Base-by-base conservation (phyloP, 805 yeast species). In the Cyberlindnera mississippiensis region DNA sequence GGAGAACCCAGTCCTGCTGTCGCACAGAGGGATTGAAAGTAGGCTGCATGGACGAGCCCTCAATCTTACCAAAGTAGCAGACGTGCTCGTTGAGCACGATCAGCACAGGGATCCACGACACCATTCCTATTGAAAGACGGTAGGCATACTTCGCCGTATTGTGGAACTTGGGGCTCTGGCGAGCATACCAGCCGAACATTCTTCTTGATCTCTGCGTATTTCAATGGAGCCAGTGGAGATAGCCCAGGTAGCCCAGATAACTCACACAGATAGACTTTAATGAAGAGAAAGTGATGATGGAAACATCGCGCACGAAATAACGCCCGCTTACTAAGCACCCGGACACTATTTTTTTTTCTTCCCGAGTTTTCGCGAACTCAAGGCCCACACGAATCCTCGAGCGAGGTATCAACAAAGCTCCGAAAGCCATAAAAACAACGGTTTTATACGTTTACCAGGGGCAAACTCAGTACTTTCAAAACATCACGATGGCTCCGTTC, bases 31-130 rank as follows among this genome's bases (percentile, higher is more conserved):
- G 91, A 61, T 90, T 90, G 55, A 89, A 74, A 0, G 96, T 78
- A 1, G 97, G 97, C 39, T 85, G 72, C 98, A 90, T 90, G 18
- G 96, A 86, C 30, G 73, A 63, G 2, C 98, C 98, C 33, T 80
- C 75, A 14, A 89, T 75, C 61, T 78, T 76, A 13, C 86, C 85
- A 20, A 89, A 72, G 63, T 80, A 88, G 38, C 76, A 79, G 10
- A 80, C 79, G 57, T 83, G 85, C 48, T 85, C 87, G 29, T 78
- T 75, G 46, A 82, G 63, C 1, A 85, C 76, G 49, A 82, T 73
- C 13, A 75, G 60, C 35, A 88, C 96, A 0, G 96, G 96, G 22
- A 88, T 62, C 96, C 96, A 89, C 14, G 84, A 66, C 13, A 76
- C 49, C 37, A 73, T 66, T 32, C 66, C 57, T 15, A 75, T 35